phyloP scores from a whole-genome alignment of 192 early-diverging fungal species.

The Phlyctochytrium bullatum region DNA sequence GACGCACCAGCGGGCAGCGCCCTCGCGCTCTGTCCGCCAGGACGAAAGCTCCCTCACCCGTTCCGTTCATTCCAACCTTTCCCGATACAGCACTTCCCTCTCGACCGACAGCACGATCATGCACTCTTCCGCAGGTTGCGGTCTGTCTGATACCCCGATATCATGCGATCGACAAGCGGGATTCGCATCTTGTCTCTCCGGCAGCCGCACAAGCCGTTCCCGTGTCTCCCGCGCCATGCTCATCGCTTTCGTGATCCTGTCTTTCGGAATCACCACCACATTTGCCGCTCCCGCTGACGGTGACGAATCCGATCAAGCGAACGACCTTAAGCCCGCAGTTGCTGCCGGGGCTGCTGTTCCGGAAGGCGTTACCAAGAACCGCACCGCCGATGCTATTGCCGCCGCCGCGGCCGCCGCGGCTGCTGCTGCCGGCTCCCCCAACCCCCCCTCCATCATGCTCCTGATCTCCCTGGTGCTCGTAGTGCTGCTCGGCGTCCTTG shows the following conservation, averaged over 20 bases:
- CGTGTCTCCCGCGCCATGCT: not conserved
- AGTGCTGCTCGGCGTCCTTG: conserved; percentile 14
- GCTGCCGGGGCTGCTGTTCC: not conserved
- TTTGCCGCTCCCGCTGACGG: not conserved
- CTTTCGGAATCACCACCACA: not conserved
- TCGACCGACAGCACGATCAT: too few relatives aligned
- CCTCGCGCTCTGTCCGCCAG: too few relatives aligned
- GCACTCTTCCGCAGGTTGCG: too few relatives aligned
- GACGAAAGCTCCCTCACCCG: too few relatives aligned
- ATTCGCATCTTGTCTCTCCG: not conserved
- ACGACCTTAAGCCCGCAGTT: not conserved
- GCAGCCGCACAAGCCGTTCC: not conserved
- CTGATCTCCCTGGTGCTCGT: conserved; percentile 16
- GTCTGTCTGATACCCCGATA: not conserved
- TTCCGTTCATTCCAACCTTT: too few relatives aligned
- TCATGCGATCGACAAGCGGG: not conserved
- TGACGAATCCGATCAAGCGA: not conserved
- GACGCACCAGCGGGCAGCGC: too few relatives aligned
- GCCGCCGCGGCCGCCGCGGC: not conserved
- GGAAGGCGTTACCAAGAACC: not conserved
- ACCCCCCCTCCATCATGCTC: not conserved
- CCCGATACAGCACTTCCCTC: too few relatives aligned
- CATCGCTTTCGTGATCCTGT: not conserved
- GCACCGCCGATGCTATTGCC: not conserved
- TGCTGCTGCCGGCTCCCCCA: not conserved